Evolutionary conservation across 371 early-diverging fungal species (phyloP), one percentile per base, ranked within the genome.

Genomic region (Entomophthora muscae): DNA sequence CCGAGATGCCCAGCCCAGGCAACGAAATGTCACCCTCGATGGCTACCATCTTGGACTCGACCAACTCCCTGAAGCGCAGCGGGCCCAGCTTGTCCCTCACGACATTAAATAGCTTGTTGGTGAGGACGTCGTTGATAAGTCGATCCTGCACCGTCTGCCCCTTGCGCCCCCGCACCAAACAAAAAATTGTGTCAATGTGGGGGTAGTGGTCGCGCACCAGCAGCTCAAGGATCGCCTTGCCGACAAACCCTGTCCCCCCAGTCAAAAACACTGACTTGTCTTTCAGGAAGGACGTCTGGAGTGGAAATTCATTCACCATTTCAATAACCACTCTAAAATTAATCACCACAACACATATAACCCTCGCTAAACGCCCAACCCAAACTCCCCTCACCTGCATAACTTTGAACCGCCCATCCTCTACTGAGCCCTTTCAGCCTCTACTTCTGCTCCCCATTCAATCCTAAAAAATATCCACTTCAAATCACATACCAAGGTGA

Each of bases 231-330:
- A 81, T 65, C 0, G 79, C 76, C 67, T 83, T 83, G 53, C 83
- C 83, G 32, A 83, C 71, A 63, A 79, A 83, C 2, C 81, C 83
- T 0, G 83, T 81, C 0, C 78, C 78, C 2, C 83, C 83, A 0
- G 83, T 83, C 26, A 83, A 57, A 31, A 83, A 70, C 42, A 83
- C 30, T 2, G 22, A 28, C 68, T 28, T 70, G 64, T 52, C 75
- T 72, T 52, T 70, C 64, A 28, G 66, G 64, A 63, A 75, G 73
- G 57, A 71, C 73, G 56, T 22, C 31, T 53, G 12, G 21, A 62
- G 26, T 21, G 62, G 61, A 32, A 61, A 61, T 30, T 61, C 42
- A n/a, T 12, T 32, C 28, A 32, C 61, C 33, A 61, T 61, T 42
- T 42, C 5, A 42, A 42, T n/a, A n/a, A n/a, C n/a, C n/a, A n/a